Base-by-base conservation (phyloP, 2,329 filamentous ascomycete genomes). In the Phyllosticta citriasiana region DNA sequence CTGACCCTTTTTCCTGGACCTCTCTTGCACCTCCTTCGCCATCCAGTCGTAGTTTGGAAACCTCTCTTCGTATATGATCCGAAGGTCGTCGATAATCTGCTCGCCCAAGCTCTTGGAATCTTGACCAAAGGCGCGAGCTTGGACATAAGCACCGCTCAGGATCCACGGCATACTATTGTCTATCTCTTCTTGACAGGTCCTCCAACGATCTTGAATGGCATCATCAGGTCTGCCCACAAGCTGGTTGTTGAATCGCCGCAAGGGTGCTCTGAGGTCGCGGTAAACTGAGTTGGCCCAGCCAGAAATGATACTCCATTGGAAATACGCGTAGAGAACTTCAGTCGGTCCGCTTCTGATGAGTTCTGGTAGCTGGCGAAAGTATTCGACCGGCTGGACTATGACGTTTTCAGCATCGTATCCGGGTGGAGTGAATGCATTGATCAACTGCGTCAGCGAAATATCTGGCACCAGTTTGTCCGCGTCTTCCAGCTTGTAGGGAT, bases 51-150 rank as follows among this genome's bases (percentile, higher is more conserved):
- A 82, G 2, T 75, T 72, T 40, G 81, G 77, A 54, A 89, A 74
- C 62, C 82, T 86, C 61, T 82, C 79, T 2, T 82, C 80, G 66
- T 89, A 90, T 22, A 83, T 80, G 16, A 81, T 77, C 71, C 88
- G 88, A 69, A 91, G 86, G 65, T 88, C 84, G 9, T 81, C 81
- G n/a, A 89, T 82, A 65, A 91, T 85, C 59, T 84, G 80, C 62
- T 89, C 84, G 16, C 86, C 86, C 54, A 88, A 82, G 3, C 82
- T 74, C 69, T 88, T 88, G 0, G 85, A 85, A 22, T 84, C 80
- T 12, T 85, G 79, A 0, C 85, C 84, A 67, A 89, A 90, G 1
- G 85, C 80, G 56, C 83, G 83, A 1, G 30, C 16, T 64, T 89
- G 82, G 1, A 89, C 79, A 64, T 86, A 91, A 74, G 89, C 89